Conservation (phyloP, 495 filamentous ascomycete species). For the Penicillium canariense region DNA sequence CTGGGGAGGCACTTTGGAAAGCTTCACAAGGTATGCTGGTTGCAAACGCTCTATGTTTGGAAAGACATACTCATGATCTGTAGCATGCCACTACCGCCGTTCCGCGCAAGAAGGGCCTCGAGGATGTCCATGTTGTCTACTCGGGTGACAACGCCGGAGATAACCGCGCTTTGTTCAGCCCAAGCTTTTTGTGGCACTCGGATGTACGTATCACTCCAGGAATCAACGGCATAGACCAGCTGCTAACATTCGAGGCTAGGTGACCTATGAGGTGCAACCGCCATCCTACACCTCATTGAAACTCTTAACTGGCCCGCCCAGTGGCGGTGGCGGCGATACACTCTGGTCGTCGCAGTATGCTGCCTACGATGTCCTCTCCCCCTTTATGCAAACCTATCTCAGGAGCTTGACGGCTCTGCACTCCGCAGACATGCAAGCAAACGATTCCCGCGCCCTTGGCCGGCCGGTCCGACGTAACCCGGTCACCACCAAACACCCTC, state of each 20-base stretch:
- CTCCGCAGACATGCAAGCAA: slow-evolving; percentile 68
- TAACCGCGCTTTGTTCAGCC: slow-evolving; percentile 50
- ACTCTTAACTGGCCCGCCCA: slow-evolving; percentile 63
- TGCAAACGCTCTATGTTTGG: background rate
- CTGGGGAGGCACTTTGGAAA: slow-evolving; percentile 66
- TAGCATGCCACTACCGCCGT: slow-evolving; percentile 57
- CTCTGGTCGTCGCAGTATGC: slow-evolving; percentile 72
- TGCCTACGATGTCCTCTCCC: slow-evolving; percentile 68
- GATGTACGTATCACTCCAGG: slow-evolving; percentile 40
- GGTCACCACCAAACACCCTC: slow-evolving; percentile 64
- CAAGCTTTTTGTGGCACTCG: slow-evolving; percentile 60
- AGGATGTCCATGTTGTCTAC: slow-evolving; percentile 70
- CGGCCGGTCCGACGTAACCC: slow-evolving; percentile 66
- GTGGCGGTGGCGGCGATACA: slow-evolving; percentile 71
- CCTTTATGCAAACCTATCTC: slow-evolving; percentile 66
- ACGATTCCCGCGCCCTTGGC: slow-evolving; percentile 57
- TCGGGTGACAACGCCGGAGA: slow-evolving; percentile 61
- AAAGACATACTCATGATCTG: slow-evolving; percentile 3
- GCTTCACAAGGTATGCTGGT: slow-evolving; percentile 53
- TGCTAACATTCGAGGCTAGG: slow-evolving; percentile 35
- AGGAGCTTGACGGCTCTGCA: slow-evolving; percentile 70
- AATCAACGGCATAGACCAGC: background rate
- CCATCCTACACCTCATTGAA: slow-evolving; percentile 73
- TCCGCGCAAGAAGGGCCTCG: slow-evolving; percentile 57
- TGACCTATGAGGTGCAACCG: slow-evolving; percentile 75